Percentiles rank a stretch among this genome's conserved stretches.
Conservation (phyloP, 2,329 filamentous ascomycete genomes). For the Taxawa tesnikishii region DNA sequence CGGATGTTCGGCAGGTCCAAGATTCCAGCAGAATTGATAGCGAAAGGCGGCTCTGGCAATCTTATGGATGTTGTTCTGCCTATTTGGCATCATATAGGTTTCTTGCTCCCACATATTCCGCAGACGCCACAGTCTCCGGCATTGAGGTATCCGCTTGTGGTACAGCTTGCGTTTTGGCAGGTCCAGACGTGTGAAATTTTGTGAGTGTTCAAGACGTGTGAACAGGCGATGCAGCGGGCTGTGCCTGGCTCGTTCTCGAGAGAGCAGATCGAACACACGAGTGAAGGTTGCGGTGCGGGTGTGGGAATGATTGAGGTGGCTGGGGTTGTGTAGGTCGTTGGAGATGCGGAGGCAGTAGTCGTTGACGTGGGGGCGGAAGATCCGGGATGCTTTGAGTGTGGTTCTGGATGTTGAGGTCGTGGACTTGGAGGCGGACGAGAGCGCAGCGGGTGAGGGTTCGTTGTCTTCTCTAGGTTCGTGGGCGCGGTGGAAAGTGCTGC, state of each 20-base stretch:
- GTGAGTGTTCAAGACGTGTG: conserved; percentile 50
- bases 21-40: too few species aligned
- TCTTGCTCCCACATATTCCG: conserved; percentile 57
- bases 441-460: too few species aligned
- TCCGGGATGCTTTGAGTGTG: neutral
- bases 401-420: too few species aligned
- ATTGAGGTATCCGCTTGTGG: conserved; percentile 50
- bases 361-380: neutral
- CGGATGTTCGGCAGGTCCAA: too few species aligned
- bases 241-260: conserved; percentile 44
- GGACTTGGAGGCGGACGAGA: too few species aligned
- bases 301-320: conserved; percentile 1
- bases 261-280: conserved; percentile 53
- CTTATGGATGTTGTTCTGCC: too few species aligned
- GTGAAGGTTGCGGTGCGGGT: conserved; percentile 5
- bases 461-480: conserved; percentile 4
- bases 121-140: conserved; percentile 57
- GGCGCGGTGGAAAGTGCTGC: too few species aligned
- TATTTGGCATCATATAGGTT: too few species aligned
- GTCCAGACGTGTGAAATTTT: conserved; percentile 49
- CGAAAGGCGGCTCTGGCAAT: too few species aligned
- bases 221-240: conserved; percentile 55
- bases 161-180: conserved; percentile 47
- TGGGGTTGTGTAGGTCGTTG: neutral
- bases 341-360: neutral